Percentiles rank a stretch among this genome's conserved stretches.
Conservation (phyloP, 2,329 filamentous ascomycete species). For the Blumeriella jaapii region DNA sequence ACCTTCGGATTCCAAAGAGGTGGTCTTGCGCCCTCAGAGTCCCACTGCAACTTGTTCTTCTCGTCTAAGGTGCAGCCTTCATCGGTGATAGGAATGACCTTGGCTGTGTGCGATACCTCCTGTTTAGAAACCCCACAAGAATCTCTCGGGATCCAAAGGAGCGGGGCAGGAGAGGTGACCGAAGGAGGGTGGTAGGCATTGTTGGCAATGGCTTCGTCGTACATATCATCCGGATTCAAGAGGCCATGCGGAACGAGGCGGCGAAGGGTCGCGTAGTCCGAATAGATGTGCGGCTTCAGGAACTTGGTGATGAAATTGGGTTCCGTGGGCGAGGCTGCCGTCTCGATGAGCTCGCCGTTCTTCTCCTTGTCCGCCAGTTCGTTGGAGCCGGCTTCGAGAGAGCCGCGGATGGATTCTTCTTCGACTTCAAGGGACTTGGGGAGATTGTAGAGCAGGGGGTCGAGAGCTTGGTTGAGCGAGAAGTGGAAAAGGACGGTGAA, state of each 20-base stretch:
- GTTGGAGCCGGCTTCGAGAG: constrained; percentile 14
- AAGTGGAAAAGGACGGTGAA: constrained; percentile 69
- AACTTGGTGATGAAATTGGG: constrained; percentile 53
- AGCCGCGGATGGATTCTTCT: constrained; percentile 32
- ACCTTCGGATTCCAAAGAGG: constrained; percentile 47
- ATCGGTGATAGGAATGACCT: constrained; percentile 69
- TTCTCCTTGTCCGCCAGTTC: constrained; percentile 17
- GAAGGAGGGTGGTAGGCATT: constrained; percentile 68
- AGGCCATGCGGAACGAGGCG: constrained; percentile 51
- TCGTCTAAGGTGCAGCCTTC: constrained; percentile 61
- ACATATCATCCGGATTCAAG: constrained; percentile 37
- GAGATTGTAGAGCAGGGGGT: constrained; percentile 66
- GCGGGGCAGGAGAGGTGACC: constrained; percentile 47
- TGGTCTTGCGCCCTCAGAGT: constrained; percentile 41
- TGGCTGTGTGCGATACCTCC: constrained; percentile 61
- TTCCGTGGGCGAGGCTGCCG: constrained; percentile 33
- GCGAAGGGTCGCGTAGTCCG: constrained; percentile 60
- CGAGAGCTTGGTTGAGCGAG: constrained; percentile 58
- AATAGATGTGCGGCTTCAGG: constrained; percentile 66
- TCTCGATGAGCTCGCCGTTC: constrained; percentile 10
- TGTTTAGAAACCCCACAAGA: constrained; percentile 62
- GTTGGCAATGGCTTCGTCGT: constrained; percentile 47
- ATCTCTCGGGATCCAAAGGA: constrained; percentile 81
- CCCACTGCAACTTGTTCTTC: constrained; percentile 54
- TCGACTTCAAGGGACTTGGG: constrained; percentile 59